Evolutionary conservation across 192 early-diverging fungal genomes (phyloP).

Genomic region (Coemansia sp.): DNA sequence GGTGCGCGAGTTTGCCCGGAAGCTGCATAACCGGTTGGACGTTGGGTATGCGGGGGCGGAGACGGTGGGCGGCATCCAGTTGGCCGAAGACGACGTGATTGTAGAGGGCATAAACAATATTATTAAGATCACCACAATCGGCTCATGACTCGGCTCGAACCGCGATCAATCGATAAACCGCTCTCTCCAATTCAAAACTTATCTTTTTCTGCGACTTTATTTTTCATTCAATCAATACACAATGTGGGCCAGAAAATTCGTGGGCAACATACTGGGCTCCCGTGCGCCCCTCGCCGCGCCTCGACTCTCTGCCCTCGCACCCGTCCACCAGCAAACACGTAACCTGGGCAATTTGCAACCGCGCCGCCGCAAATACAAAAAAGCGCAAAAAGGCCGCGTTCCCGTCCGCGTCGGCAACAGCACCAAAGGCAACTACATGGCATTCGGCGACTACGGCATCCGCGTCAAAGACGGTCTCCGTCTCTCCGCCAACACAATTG

Average conservation of each 20-base stretch:
- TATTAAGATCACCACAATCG: constrained; percentile 21
- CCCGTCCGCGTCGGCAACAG: constrained; percentile 80
- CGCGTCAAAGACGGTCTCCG: constrained; percentile 82
- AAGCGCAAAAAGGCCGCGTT: constrained; percentile 86
- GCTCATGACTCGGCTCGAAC: background rate
- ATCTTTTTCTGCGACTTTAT: background rate
- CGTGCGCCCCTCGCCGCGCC: background rate
- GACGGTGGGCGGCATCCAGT: constrained; percentile 72
- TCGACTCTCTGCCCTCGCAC: background rate
- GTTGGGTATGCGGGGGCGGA: constrained; percentile 72
- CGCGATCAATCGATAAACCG: background rate
- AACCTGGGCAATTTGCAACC: constrained; percentile 72
- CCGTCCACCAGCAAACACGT: constrained; percentile 34
- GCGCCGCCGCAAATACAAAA: constrained; percentile 78
- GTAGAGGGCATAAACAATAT: constrained; percentile 47
- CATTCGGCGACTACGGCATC: constrained; percentile 90
- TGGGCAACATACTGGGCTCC: constrained; percentile 16
- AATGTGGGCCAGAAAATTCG: constrained; percentile 49
- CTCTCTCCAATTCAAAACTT: background rate
- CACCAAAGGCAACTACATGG: constrained; percentile 81
- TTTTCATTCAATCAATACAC: background rate
- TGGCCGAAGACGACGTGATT: constrained; percentile 53
- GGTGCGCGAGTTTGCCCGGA: constrained; percentile 72
- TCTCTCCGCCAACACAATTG: constrained; percentile 79
- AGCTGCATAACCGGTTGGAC: constrained; percentile 54